Conservation (phyloP, 2,329 filamentous ascomycete species). For the Sclerotinia glacialis region DNA sequence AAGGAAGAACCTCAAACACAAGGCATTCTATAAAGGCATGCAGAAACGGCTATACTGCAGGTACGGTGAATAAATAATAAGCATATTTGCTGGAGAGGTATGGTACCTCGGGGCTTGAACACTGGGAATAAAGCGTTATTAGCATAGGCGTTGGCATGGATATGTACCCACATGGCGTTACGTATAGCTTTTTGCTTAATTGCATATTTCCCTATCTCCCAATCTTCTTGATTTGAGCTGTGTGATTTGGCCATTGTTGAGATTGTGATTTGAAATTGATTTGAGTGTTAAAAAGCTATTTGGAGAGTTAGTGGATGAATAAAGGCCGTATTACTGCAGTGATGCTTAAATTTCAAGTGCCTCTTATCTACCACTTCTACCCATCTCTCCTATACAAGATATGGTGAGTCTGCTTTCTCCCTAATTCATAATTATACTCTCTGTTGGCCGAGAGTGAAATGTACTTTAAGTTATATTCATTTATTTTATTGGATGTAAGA, state of each 20-base stretch:
- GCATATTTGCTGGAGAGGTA: not conserved
- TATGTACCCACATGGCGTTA: slow-evolving; percentile 7
- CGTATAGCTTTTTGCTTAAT: not conserved
- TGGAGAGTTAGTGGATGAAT: not conserved
- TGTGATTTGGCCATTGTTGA: not conserved
- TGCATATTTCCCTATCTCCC: not conserved
- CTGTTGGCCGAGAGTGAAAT: too few species aligned
- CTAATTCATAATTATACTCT: too few species aligned
- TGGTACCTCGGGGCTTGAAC: not conserved
- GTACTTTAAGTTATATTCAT: too few species aligned
- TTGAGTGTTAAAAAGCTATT: not conserved
- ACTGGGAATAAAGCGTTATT: not conserved
- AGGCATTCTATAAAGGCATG: not conserved
- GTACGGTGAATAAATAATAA: not conserved
- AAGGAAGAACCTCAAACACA: not conserved
- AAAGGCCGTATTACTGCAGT: too few species aligned
- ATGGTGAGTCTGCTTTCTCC: too few species aligned
- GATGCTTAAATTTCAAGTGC: too few species aligned
- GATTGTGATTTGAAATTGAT: not conserved
- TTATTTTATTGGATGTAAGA: too few species aligned
- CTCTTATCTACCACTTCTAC: too few species aligned
- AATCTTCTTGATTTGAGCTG: not conserved
- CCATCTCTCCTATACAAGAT: too few species aligned
- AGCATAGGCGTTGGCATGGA: slow-evolving; percentile 13
- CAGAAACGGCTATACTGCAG: not conserved